Evolutionary conservation across 371 early-diverging fungal species (phyloP), one percentile per base, ranked within the genome.

Genomic region (Umbelopsis sp.): DNA sequence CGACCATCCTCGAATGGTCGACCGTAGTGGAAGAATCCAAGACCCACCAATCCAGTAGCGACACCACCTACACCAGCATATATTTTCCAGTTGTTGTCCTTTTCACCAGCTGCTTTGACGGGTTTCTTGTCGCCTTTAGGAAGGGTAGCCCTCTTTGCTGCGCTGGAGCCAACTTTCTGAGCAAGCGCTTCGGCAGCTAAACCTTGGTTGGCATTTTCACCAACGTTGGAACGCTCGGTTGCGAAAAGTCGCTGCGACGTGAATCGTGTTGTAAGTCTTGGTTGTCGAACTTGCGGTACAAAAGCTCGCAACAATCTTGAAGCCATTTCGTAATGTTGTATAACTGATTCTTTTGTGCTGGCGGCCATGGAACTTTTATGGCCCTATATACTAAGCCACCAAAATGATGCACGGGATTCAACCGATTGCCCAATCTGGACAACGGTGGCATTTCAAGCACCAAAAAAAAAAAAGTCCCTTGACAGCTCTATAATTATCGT

Each of bases 71-170:
- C 72, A 16, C 70, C 11, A 20, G 73, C 74, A 66, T 72, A 71
- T 1, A 68, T 57, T 66, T 74, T 77, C 77, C 77, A 77, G 10
- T 72, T 70, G 29, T 37, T 65, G 24, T 67, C 64, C 37, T 70
- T 71, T 52, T 77, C 69, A 11, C 70, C 70, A 35, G 72, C 66
- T 5, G 73, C 74, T 71, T 81, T 84, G n/a, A 80, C 76, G 32
- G 84, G 84, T 70, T 81, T 84, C 72, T 76, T 78, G 75, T 80
- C 78, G 65, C 84, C 79, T 68, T 84, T 84, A 24, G 84, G 84
- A 1, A 74, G 71, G 20, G 81, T 84, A 24, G 82, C 73, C 52
- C 72, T 74, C 44, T 53, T 63, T 29, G 63, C 74, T 18, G 76
- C 68, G 35, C 65, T 45, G 12, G 69, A 66, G 37, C 81, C 79